Percentiles rank a stretch among this genome's conserved stretches.
These are phyloP conservation scores for Scheffersomyces lignosus DNA, from an alignment of 805 yeast species.

Conservation along the genomic window DNA sequence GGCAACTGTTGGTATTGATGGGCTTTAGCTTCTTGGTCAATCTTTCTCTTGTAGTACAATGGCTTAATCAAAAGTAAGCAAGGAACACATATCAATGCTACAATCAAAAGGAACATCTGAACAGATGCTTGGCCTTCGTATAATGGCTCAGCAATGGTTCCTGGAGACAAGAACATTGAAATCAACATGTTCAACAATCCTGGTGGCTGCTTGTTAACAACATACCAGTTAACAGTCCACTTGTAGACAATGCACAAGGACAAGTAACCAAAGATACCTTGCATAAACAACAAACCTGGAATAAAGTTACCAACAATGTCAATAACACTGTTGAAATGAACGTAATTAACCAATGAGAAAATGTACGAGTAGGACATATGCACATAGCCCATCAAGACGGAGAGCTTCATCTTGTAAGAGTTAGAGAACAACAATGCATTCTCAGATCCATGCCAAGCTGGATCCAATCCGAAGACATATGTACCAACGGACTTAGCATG, in stretches of 20 bases:
- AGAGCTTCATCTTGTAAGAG: constrained; percentile 75
- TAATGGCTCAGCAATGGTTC: constrained; percentile 61
- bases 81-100: constrained; percentile 73
- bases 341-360: constrained; percentile 65
- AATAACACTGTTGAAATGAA: constrained; percentile 56
- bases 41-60: constrained; percentile 39
- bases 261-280: constrained; percentile 71
- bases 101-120: constrained; percentile 55
- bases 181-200: constrained; percentile 73
- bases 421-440: constrained; percentile 67
- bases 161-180: constrained; percentile 75
- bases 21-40: constrained; percentile 31
- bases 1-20: constrained; percentile 21
- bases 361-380: constrained; percentile 74
- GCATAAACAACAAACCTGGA: constrained; percentile 76
- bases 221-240: constrained; percentile 74
- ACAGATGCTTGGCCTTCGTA: constrained; percentile 65
- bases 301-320: constrained; percentile 73
- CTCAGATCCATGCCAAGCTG: constrained; percentile 81
- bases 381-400: constrained; percentile 71
- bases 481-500: constrained; percentile 50
- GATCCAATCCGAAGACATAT: constrained; percentile 66
- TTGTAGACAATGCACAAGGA: constrained; percentile 67
- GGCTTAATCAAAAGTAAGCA: constrained; percentile 70
- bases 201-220: constrained; percentile 63